These are phyloP conservation scores for Pisolithus orientalis DNA, from an alignment of 768 basidiomycete genomes.

Conservation along the genomic window DNA sequence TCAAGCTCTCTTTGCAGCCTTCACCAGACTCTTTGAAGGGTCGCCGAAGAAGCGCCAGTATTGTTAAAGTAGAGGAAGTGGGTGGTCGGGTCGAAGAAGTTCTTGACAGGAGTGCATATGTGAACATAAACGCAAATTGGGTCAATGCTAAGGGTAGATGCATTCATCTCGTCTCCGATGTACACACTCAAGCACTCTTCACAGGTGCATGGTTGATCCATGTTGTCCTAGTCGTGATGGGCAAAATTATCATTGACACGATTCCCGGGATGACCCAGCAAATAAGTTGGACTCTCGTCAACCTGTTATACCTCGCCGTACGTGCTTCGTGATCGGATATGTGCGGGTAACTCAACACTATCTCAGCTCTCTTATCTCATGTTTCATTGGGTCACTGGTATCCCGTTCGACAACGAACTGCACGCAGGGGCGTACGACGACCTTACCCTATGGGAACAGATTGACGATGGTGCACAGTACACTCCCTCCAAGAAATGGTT, in stretches of 20 bases:
- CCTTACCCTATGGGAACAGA: conserved; percentile 98
- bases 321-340: conserved; percentile 20
- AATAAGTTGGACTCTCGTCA: conserved; percentile 92
- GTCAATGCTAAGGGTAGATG: conserved; percentile 81
- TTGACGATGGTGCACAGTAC: conserved; percentile 97
- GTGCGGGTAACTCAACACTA: background rate
- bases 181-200: background rate
- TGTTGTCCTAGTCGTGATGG: conserved; percentile 82
- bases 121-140: conserved; percentile 88
- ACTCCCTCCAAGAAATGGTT: conserved; percentile 99
- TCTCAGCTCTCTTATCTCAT: conserved; percentile 88
- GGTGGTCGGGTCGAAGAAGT: conserved; percentile 68
- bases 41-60: conserved; percentile 60
- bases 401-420: conserved; percentile 84
- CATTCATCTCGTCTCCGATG: background rate
- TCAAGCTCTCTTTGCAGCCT: conserved; percentile 38
- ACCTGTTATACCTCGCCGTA: conserved; percentile 86
- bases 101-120: conserved; percentile 73
- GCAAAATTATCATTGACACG: conserved; percentile 90
- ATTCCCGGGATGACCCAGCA: conserved; percentile 93
- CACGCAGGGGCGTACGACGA: conserved; percentile 96
- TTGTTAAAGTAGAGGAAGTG: conserved; percentile 83
- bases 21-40: conserved; percentile 31
- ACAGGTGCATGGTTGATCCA: conserved; percentile 98
- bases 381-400: conserved; percentile 98